These are phyloP conservation scores for Licmophora abbreviata DNA, from an alignment of 108 stramenopile species.

Conservation along the genomic window DNA sequence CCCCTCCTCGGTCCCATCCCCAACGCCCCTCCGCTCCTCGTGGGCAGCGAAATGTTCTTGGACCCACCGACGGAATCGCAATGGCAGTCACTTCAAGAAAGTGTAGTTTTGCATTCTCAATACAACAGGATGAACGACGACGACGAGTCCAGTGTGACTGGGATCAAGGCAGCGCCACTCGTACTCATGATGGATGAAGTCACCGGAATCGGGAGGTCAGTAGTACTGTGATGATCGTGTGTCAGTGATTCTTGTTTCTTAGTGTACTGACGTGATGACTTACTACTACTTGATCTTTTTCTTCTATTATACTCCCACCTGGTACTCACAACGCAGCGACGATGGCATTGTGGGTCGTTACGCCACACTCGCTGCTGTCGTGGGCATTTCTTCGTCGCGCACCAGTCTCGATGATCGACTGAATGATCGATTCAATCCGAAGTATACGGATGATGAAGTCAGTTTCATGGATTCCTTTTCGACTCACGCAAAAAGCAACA, in stretches of 20 bases:
- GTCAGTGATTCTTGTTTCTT: no score
- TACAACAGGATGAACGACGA: constrained; percentile 1
- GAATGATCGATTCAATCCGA: neutral
- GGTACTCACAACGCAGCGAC: neutral
- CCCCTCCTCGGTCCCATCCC: constrained; percentile 33
- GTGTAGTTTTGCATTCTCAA: constrained; percentile 13
- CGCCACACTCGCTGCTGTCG: constrained; percentile 58
- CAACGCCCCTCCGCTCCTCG: constrained; percentile 18
- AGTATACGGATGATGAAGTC: constrained; percentile 4
- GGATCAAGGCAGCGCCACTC: constrained; percentile 39
- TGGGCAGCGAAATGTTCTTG: constrained; percentile 20
- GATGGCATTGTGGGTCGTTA: constrained; percentile 9
- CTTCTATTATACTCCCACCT: no score
- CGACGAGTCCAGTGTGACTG: constrained; percentile 2
- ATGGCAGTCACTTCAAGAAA: constrained; percentile 34
- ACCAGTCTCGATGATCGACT: neutral
- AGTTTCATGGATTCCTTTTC: constrained; percentile 21
- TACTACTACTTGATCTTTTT: no score
- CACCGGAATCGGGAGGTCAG: constrained; percentile 8
- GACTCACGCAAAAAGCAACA: no score
- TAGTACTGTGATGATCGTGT: neutral
- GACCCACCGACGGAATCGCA: constrained; percentile 36
- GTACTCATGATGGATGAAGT: constrained; percentile 41
- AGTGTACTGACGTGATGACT: no score
- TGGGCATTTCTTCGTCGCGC: constrained; percentile 15